Evolutionary conservation across 257 asterid species (phyloP), one percentile per base, ranked within the genome.

Genomic region (Ajuga chamaepitys): DNA sequence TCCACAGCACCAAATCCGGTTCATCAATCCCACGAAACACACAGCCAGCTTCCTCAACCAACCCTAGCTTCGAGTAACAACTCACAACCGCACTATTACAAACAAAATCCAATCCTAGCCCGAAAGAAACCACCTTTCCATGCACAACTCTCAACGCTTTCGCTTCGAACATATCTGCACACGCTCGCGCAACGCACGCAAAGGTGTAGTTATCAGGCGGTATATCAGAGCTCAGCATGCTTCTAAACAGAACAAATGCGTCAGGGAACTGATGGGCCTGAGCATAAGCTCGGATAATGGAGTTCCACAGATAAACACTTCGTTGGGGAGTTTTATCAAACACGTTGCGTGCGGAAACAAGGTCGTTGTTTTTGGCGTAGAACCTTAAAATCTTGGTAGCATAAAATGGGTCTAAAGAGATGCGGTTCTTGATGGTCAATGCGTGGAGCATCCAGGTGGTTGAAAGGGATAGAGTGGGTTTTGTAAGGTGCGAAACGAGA

Each of bases 1-100:
- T 93, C 80, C 89, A 93, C 9, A 82, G 71, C 58, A 87, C 97
- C 67, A 89, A 76, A 82, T 93, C 97, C 0, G 97, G 97, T 21
- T 66, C 80, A 6, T 62, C 26, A 22, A 84, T 83, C 68, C 76
- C 69, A 53, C 34, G 12, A 67, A 93, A 93, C 61, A 85, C 78
- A 13, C 1, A 53, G 21, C 72, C 66, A 0, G 96, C 95, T 66
- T 81, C 83, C 38, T 73, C 73, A 16, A 76, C 74, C 58, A 47
- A 66, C 44, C 87, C 85, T 11, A 85, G 22, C 75, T 84, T 93
- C 1, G 99, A 86, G 67, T 93, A 93, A 62, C 85, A 83, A 40
- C 82, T 78, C 1, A 93, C 87, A 51, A 93, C 79, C 16, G 88
- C 82, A 68, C 96, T 89, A 42, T 72, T 66, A 57, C 90, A 83